Base-by-base conservation (phyloP, 2,329 filamentous ascomycete species). In the Sarocladium brachiariae region DNA sequence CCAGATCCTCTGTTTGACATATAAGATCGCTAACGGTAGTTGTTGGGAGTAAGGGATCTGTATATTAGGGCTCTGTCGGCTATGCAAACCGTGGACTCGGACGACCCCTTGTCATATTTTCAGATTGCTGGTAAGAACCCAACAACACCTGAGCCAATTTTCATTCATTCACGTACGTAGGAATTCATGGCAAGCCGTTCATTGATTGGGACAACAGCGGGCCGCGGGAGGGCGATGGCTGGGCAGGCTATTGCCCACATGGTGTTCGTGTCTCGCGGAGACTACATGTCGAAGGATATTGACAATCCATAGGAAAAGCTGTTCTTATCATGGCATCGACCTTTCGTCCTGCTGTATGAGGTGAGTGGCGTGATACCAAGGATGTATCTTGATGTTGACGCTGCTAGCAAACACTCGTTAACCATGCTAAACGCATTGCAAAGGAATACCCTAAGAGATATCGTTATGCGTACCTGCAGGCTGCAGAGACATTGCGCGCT, bases 321-420 rank as follows among this genome's bases (percentile, higher is more conserved):
- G 21, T 77, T 80, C 54, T 58, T 71, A 6, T 62, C 73, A 16
- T 82, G 77, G 79, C 79, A 83, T 60, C 74, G 78, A 5, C 72
- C 77, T 3, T 81, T 76, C 52, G 58, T 80, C 37, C 65, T 72
- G 7, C 65, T 81, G 5, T 80, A 69, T 51, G 79, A 83, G 68
- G 75, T 77, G 62, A 10, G 62, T 18, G 8, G 24, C 14, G 24
- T n/a, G 35, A 6, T 18, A n/a, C 14, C 11, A 8, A 21, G 21
- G 11, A 10, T 6, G n/a, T n/a, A 9, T 3, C 4, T 25, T 18
- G 23, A 27, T 18, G 34, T 58, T 62, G 16, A 52, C 51, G 21
- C 13, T 14, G 23, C n/a, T 52, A 79, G 76, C 78, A 83, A 74
- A 59, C 67, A 13, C 65, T 83, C 4, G 73, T 74, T 23, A 57